Evolutionary conservation across 2,329 filamentous ascomycete genomes (phyloP), one percentile per base, ranked within the genome.

Genomic region (Phyllosticta capitalensis): DNA sequence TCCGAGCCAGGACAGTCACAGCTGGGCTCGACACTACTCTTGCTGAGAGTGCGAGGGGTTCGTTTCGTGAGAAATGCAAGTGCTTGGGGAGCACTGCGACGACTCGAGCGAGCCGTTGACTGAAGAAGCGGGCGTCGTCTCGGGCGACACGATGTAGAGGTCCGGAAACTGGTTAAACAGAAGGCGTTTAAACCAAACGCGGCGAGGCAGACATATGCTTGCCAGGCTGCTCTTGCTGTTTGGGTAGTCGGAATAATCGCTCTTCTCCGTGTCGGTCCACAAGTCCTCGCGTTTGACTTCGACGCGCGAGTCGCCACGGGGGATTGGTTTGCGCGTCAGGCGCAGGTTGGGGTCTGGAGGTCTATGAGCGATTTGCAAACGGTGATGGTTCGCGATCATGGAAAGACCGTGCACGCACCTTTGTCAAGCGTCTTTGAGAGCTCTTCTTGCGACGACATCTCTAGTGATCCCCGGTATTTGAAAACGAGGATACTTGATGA

Each of bases 61-160:
- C 30, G 30, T 14, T 14, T 38, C 6, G 30, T 38, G 30, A 9
- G 30, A 38, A 38, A 14, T 14, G 30, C 9, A 7, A 30, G 30
- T 64, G 10, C 67, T 62, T 12, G 71, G 71, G 45, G 67, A 72
- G 59, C 72, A 69, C 65, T 72, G 69, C 48, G 69, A 72, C 20
- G 65, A 68, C 62, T 73, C 69, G 1, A 71, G 71, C n/a, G 70
- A 72, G 60, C 62, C 71, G 61, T 73, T 69, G 30, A 73, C 72
- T 49, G 71, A 75, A 48, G 65, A 72, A 30, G 67, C 67, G 26
- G 66, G 65, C 17, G 68, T 68, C 54, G 67, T 67, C 50, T 76
- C 74, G 19, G 75, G 71, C 54, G 72, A 76, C 19, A 80, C 74
- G 61, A 80, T 79, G 66, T 76, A 80, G n/a, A 80, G 70, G 38